Base-by-base conservation (phyloP, 345 rosid species). In the Eucalyptus guilfoylei region DNA sequence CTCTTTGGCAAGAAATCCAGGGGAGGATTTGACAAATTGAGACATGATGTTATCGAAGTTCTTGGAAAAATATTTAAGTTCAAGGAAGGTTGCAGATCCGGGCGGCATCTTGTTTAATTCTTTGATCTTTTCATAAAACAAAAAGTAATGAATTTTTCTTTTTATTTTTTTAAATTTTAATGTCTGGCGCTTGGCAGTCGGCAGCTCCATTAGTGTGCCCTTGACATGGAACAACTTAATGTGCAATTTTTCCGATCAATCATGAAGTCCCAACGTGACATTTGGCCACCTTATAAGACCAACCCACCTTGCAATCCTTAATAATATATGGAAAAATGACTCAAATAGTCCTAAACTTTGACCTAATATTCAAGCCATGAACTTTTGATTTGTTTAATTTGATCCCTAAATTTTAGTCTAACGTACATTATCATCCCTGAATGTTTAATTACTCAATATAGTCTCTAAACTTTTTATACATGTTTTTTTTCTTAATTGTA, bases 401-500 rank as follows among this genome's bases (percentile, higher is more conserved):
- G 3, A 55, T 55, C 13, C 3, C 1, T 55, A 24, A 55, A 55
- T 24, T 55, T 55, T 2, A 10, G 21, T 24, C 0, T 24, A 55
- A 55, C 6, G 6, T 55, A 55, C 1, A 9, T 9, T 24, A 1
- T 10, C 6, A 55, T 55, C 6, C 3, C 30, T 55, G 2, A 55
- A 55, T 55, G 4, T 24, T 24, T 23, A 21, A 21, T 54, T 54
- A 0, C 8, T 54, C 12, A 9, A 24, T 55, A 0, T 24, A 55
- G 0, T 55, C 1, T 6, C 6, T 55, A 23, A 55, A 55, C 23
- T 24, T 55, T 55, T 9, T 2, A 5, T 55, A 4, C 11, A 55
- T 9, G 2, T 0, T 21, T 21, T 21, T 21, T 2, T 1, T 23
- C 28, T 4, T 0, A 21, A 55, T 4, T 23, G 24, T 24, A 55